Conservation (phyloP, 192 early-diverging fungal genomes). For the Backusella westeae region DNA sequence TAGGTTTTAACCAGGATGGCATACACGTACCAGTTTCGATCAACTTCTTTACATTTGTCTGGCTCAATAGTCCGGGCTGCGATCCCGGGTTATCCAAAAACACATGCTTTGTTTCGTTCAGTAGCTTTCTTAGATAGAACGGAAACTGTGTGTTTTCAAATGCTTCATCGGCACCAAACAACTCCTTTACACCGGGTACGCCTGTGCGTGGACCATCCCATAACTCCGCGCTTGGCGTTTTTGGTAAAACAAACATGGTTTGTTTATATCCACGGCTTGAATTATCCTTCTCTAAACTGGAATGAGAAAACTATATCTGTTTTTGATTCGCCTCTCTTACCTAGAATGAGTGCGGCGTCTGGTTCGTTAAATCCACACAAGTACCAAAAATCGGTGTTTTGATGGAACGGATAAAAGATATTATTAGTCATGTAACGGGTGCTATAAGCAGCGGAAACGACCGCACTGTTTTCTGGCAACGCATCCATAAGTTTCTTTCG, state of each 20-base stretch:
- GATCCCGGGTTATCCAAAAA: constrained; percentile 27
- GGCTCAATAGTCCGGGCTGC: constrained; percentile 8
- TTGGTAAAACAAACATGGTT: constrained; percentile 85
- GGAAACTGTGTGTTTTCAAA: constrained; percentile 29
- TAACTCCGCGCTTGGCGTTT: constrained; percentile 69
- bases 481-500: constrained; percentile 60
- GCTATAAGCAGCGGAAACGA: constrained; percentile 69
- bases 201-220: constrained; percentile 95
- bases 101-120: constrained; percentile 18
- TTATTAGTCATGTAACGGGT: constrained; percentile 85
- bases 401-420: constrained; percentile 95
- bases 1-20: not conserved
- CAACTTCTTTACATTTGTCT: not conserved
- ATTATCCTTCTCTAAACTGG: constrained; percentile 39
- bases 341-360: constrained; percentile 70
- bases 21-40: constrained; percentile 23
- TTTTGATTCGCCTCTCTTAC: constrained; percentile 35
- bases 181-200: constrained; percentile 65
- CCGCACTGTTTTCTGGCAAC: constrained; percentile 64
- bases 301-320: too few relatives aligned
- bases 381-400: constrained; percentile 90
- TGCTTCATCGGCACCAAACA: constrained; percentile 83
- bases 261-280: constrained; percentile 69
- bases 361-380: constrained; percentile 90
- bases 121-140: constrained; percentile 3